Evolutionary conservation across 2,329 filamentous ascomycete genomes (phyloP).

Genomic region (Lasiodiplodia citricola): DNA sequence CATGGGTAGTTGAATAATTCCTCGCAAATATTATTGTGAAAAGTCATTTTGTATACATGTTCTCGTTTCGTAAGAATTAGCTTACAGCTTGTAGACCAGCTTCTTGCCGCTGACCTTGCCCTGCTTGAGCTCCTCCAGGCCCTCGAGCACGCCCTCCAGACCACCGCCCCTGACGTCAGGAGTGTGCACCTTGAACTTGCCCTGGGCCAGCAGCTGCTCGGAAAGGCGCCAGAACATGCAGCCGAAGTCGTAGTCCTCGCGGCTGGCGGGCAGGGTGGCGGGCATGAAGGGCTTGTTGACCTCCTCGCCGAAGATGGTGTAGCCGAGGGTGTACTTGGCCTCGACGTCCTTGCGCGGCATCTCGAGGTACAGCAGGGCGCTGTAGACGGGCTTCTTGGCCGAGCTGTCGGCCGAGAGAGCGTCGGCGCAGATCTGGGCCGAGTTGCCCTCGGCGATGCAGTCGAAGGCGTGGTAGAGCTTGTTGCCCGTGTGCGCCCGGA

Average conservation of each 20-base stretch:
- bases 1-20: too few relatives aligned
- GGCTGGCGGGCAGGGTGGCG: constrained; percentile 28
- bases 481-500: constrained; percentile 53
- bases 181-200: constrained; percentile 42
- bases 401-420: constrained; percentile 42
- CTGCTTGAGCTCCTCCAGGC: constrained; percentile 40
- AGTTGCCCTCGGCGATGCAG: constrained; percentile 51
- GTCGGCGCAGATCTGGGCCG: constrained; percentile 46
- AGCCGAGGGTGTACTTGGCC: constrained; percentile 48
- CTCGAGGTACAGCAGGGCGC: constrained; percentile 48
- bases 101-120: constrained; percentile 43
- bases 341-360: constrained; percentile 53
- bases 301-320: constrained; percentile 50
- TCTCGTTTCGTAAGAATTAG: too few relatives aligned
- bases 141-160: constrained; percentile 38
- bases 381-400: constrained; percentile 40
- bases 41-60: too few relatives aligned
- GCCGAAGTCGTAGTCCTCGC: constrained; percentile 39
- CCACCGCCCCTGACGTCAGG: constrained; percentile 36
- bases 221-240: constrained; percentile 35
- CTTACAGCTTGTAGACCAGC: constrained; percentile 37
- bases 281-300: constrained; percentile 33
- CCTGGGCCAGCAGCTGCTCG: constrained; percentile 35
- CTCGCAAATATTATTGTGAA: too few relatives aligned
- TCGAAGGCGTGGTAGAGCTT: constrained; percentile 55